Conservation (phyloP, 2,329 filamentous ascomycete genomes). For the Mariannaea elegans region DNA sequence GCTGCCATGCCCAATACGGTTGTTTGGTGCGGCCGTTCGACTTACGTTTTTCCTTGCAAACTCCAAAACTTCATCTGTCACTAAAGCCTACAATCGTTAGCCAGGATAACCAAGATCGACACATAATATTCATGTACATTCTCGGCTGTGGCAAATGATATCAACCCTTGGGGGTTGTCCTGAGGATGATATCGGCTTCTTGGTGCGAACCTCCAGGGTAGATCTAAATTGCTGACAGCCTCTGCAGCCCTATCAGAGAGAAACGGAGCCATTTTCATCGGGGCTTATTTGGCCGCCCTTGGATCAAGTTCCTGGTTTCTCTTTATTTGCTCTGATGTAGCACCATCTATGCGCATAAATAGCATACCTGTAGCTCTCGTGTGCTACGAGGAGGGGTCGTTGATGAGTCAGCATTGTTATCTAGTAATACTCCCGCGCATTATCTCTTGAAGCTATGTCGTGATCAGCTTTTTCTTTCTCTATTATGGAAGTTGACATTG, state of each 20-base stretch:
- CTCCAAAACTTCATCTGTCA: conserved; percentile 47
- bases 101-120: not conserved
- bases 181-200: conserved; percentile 48
- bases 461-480: no score
- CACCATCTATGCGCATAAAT: not conserved
- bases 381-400: not conserved
- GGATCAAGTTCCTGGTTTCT: not conserved
- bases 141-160: conserved; percentile 60
- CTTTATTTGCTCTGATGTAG: not conserved
- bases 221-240: conserved; percentile 34
- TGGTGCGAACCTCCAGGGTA: conserved; percentile 47
- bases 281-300: not conserved
- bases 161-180: conserved; percentile 51
- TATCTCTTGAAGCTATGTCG: not conserved
- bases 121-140: conserved; percentile 43
- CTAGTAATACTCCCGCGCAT: conserved; percentile 2
- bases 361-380: not conserved
- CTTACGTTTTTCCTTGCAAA: conserved; percentile 45
- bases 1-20: no score
- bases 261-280: conserved; percentile 11
- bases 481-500: no score
- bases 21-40: no score
- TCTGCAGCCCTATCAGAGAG: conserved; percentile 39
- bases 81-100: conserved; percentile 44
- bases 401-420: conserved; percentile 11